Base-by-base conservation (phyloP, 164 flowering plant species). In the Umbellularia californica region DNA sequence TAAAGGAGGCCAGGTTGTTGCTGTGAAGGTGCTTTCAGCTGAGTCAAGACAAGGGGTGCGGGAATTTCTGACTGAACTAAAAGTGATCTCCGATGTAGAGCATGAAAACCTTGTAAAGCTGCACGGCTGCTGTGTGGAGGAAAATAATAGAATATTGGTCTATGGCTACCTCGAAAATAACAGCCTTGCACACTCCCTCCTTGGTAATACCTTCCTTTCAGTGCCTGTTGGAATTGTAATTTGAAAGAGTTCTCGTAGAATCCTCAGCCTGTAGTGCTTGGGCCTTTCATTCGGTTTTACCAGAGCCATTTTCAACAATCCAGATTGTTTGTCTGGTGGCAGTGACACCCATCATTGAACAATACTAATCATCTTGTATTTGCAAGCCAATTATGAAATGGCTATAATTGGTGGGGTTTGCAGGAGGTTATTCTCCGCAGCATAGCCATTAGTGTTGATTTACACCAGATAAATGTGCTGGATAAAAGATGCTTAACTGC, bases 121-220 rank as follows among this genome's bases (percentile, higher is more conserved):
- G 24, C 84, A 87, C 72, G 99, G 99, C 25, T 92, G 98, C 79
- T 95, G 99, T 71, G 91, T 87, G 66, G 94, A 95, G 82, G 91
- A 71, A 71, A 77, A 85, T 72, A 89, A 93, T 22, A 90, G 98
- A 81, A 93, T 93, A 74, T 79, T 95, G 77, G 95, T 95, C 75
- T 95, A 92, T 84, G 87, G 88, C 76, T 95, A 87, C 75, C 88
- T 91, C 47, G 95, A 92, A 83, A 95, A 92, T 74, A 92, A 89
- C 70, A 93, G 99, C 83, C 91, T 95, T 66, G 84, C 90, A 51
- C 87, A 87, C 72, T 90, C 92, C 47, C 93, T 95, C 50, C 80
- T 95, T 41, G 95, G 99, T 92, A 90, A 81, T 41, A 2, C 47
- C 15, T 20, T 68, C 11, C 14, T 68, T 30, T 20, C 60, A 55